phyloP scores from a whole-genome alignment of 306 rosid species.

The Ziziphus jujuba region DNA sequence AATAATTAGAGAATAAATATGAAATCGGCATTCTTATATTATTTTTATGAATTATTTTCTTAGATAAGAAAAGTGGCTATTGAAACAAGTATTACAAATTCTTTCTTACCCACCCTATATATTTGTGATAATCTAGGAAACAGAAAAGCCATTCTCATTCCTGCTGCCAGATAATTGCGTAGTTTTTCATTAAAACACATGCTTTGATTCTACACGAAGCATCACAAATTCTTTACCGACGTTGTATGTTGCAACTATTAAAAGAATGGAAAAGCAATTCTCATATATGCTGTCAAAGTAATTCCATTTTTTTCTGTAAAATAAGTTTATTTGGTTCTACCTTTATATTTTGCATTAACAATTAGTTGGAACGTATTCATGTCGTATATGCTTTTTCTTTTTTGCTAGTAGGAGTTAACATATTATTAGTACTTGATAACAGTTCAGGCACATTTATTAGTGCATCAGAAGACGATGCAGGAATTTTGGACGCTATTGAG shows the following conservation, averaged over 20 bases:
- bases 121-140: too few relatives aligned
- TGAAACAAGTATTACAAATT: too few relatives aligned
- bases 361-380: neutral
- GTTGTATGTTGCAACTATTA: too few relatives aligned
- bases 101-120: too few relatives aligned
- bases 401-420: slow-evolving; percentile 8
- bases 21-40: too few relatives aligned
- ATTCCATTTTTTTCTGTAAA: neutral
- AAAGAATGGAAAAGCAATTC: neutral
- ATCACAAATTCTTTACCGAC: too few relatives aligned
- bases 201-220: too few relatives aligned
- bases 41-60: too few relatives aligned
- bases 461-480: slow-evolving; percentile 55
- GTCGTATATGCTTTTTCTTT: neutral
- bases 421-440: slow-evolving; percentile 10
- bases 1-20: too few relatives aligned
- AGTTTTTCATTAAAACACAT: too few relatives aligned
- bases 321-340: too few relatives aligned
- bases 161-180: neutral
- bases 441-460: slow-evolving; percentile 60
- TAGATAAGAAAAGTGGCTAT: too few relatives aligned
- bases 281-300: neutral
- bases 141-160: neutral
- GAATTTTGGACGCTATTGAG: slow-evolving; percentile 47
- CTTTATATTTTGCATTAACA: neutral